phyloP scores from a whole-genome alignment of 2,329 filamentous ascomycete species.

The Colletotrichum spinosum region DNA sequence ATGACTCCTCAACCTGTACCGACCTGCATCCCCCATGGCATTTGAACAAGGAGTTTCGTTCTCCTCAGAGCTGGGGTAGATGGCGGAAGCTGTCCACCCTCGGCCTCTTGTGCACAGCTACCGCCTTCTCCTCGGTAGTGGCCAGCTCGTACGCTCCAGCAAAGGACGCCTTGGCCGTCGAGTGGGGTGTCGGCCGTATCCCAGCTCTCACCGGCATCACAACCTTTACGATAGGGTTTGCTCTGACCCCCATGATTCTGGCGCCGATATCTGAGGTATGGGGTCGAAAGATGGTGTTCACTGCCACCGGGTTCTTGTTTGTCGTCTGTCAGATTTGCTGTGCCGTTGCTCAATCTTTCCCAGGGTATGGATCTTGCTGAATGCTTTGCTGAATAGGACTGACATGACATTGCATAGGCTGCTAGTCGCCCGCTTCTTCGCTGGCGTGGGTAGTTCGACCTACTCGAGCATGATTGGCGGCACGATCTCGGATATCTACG shows the following conservation, averaged over 20 bases:
- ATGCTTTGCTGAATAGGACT: not conserved
- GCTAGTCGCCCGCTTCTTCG: conserved; percentile 79
- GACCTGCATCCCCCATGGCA: not conserved
- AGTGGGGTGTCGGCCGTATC: not conserved
- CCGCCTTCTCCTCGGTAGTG: not conserved
- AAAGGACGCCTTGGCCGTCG: not conserved
- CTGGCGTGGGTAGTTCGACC: conserved; percentile 78
- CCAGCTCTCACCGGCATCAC: conserved; percentile 71
- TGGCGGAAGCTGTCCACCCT: not conserved
- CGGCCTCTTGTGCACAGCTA: not conserved
- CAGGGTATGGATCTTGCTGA: conserved; percentile 48
- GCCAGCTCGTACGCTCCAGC: conserved; percentile 5
- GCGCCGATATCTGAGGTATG: conserved; percentile 91
- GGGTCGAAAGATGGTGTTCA: conserved; percentile 85
- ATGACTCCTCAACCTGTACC: not conserved
- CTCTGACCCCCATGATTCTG: conserved; percentile 84
- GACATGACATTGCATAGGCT: conserved; percentile 60
- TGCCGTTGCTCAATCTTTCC: conserved; percentile 75
- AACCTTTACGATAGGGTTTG: conserved; percentile 84
- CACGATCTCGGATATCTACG: conserved; percentile 87
- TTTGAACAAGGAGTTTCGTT: conserved; percentile 1
- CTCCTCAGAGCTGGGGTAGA: not conserved
- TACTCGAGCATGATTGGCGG: conserved; percentile 93
- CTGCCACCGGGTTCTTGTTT: conserved; percentile 79
- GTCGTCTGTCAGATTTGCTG: conserved; percentile 78